Conservation (phyloP, 2,329 filamentous ascomycete genomes). For the Neofusicoccum umdonicola region DNA sequence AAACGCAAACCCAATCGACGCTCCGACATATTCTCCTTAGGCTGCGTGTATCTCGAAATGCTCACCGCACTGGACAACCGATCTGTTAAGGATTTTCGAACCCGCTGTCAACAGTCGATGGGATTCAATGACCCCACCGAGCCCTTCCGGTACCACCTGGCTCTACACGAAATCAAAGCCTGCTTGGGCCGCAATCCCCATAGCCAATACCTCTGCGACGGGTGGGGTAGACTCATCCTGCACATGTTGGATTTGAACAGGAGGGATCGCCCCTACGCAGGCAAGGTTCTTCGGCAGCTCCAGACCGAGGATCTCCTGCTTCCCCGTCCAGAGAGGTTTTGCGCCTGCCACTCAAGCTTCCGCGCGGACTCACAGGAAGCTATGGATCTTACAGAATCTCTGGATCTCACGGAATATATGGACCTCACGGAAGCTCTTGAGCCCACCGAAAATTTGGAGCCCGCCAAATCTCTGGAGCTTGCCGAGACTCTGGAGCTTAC, state of each 20-base stretch:
- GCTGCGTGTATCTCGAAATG: slow-evolving; percentile 15
- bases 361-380: too few species aligned
- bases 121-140: not conserved
- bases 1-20: not conserved
- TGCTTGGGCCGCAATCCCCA: not conserved
- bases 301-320: not conserved
- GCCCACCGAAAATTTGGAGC: too few species aligned
- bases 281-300: not conserved
- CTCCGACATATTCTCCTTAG: slow-evolving; percentile 16
- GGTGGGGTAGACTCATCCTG: not conserved
- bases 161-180: not conserved
- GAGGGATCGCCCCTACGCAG: not conserved
- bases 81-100: not conserved
- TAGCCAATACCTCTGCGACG: not conserved
- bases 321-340: not conserved
- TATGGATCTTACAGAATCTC: too few species aligned
- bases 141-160: not conserved
- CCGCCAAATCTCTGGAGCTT: too few species aligned
- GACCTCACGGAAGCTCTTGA: too few species aligned
- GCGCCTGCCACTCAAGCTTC: too few species aligned
- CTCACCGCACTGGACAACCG: not conserved
- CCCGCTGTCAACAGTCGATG: not conserved
- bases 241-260: not conserved
- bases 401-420: too few species aligned
- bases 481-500: too few species aligned